These are phyloP conservation scores for Leishmania lainsoni DNA, from an alignment of 208 protist species.

Conservation along the genomic window DNA sequence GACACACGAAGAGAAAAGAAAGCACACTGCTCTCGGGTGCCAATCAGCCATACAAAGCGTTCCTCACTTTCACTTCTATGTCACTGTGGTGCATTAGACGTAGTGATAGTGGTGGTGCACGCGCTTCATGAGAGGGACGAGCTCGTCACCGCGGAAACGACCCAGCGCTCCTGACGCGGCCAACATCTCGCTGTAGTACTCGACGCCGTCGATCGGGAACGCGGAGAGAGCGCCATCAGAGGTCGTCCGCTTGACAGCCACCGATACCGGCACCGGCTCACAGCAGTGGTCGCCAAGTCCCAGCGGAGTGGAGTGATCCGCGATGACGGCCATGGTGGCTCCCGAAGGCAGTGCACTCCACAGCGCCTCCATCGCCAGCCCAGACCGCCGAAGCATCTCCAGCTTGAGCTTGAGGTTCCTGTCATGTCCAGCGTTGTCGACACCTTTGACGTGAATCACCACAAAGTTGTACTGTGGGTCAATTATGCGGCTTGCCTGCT, in stretches of 20 bases:
- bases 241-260: constrained; percentile 41
- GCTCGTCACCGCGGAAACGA: constrained; percentile 51
- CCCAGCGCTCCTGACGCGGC: constrained; percentile 41
- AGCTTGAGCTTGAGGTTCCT: constrained; percentile 45
- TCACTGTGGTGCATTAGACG: constrained; percentile 1
- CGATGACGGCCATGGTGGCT: constrained; percentile 54
- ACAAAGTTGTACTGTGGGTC: constrained; percentile 48
- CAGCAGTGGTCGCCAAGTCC: constrained; percentile 69
- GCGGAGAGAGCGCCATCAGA: background rate
- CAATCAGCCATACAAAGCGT: background rate
- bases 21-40: background rate
- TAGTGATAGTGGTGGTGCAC: constrained; percentile 64
- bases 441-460: constrained; percentile 79
- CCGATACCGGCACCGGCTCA: constrained; percentile 68
- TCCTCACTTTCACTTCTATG: background rate
- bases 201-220: constrained; percentile 36
- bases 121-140: constrained; percentile 62
- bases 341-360: constrained; percentile 55
- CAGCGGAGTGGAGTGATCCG: constrained; percentile 69
- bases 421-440: constrained; percentile 75
- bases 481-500: constrained; percentile 6
- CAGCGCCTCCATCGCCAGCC: constrained; percentile 48
- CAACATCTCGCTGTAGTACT: constrained; percentile 61
- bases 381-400: constrained; percentile 51
- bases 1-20: background rate